Conservation (phyloP, 2,329 filamentous ascomycete species). For the Pseudogymnoascus sp. region DNA sequence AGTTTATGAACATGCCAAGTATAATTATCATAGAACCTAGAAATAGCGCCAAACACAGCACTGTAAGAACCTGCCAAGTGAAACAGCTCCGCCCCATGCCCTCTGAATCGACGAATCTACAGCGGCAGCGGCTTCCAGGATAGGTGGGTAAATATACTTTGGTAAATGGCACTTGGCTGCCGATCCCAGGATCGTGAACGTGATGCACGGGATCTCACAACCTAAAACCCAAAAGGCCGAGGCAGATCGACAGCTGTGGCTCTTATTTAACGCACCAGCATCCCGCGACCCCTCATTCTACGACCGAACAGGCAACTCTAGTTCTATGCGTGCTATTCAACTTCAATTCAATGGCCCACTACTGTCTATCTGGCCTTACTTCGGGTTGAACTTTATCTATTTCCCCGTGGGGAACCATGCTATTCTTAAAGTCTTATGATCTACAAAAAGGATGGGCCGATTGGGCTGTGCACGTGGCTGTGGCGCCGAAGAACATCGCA, state of each 20-base stretch:
- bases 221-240: background rate
- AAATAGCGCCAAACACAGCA: background rate
- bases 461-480: background rate
- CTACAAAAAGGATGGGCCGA: background rate
- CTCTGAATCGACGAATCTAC: background rate
- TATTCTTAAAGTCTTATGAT: background rate
- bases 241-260: background rate
- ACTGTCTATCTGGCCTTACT: background rate
- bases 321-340: background rate
- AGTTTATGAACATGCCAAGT: background rate
- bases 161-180: background rate
- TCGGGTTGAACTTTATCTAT: background rate
- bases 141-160: background rate
- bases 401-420: constrained; percentile 2
- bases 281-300: background rate
- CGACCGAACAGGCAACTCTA: background rate
- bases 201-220: background rate
- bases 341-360: background rate
- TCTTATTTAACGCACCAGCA: background rate
- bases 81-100: background rate
- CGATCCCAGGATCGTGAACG: constrained; percentile 1
- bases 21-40: background rate
- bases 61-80: background rate
- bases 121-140: background rate
- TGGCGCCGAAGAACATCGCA: background rate